Base-by-base conservation (phyloP, 1,284 basidiomycete species). In the Clitocybe nebularis region DNA sequence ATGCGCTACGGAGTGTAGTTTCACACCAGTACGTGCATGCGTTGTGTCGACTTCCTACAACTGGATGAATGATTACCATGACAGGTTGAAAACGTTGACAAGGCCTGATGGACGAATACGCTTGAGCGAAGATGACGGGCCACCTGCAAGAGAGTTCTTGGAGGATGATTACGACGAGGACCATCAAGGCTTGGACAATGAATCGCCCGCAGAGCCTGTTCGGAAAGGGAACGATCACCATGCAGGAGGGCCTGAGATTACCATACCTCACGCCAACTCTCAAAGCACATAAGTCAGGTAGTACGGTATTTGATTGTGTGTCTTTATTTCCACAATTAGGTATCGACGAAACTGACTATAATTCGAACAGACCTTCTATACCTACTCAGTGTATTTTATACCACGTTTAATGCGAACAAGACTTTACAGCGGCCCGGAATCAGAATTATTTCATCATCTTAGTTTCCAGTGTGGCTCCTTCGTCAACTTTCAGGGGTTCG, bases 101-200 rank as follows among this genome's bases (percentile, higher is more conserved):
- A 58, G 64, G 8, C 48, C 60, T 20, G 78, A 81, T 46, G 84
- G 84, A 4, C 67, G 61, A 2, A 82, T 88, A 48, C 75, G 84
- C 7, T 68, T 88, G 19, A 85, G 83, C 28, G 69, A 77, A 52
- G 85, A 88, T 49, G 81, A 87, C 41, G 82, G 84, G 0, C 85
- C 84, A 6, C 69, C 84, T 14, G 73, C 80, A 5, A 66, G 69
- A 9, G 78, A 79, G 43, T 86, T 87, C 50, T 55, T 88, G 36
- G 75, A 69, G 21, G 79, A 83, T 47, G 78, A 79, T 26, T 71
- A 75, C 33, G 79, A 82, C 40, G 81, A 83, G 0, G 69, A 71
- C 42, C 59, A 59, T 36, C 56, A 62, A 32, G 61, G 61, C 9
- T 43, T 56, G 32, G 29, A 32, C 3, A n/a, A n/a, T n/a, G n/a